Base-by-base conservation (phyloP, 2,329 filamentous ascomycete species). In the Pleomassaria siparia region DNA sequence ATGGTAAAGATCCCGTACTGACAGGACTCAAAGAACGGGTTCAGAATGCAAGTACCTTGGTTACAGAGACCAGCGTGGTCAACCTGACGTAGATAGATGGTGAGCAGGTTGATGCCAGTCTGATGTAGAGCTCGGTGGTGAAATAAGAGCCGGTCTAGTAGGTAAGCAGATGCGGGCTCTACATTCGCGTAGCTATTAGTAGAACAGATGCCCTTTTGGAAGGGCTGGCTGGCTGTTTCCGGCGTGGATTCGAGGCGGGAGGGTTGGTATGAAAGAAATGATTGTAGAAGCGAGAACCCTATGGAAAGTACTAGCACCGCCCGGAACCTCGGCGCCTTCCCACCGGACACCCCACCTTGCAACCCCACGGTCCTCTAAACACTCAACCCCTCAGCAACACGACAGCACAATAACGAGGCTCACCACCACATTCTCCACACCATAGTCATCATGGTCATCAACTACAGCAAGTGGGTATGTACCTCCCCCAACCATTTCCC, bases 381-480 rank as follows among this genome's bases (percentile, higher is more conserved):
- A 37, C 4, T 25, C 22, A 22, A 8, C 15, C 20, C 39, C 29
- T 25, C 24, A 25, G 15, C 12, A 25, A 25, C 36, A 22, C 18
- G 20, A 24, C 40, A 36, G 40, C 50, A 28, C 22, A 11, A 4
- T 13, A 21, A 40, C 13, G n/a, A 35, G 7, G 32, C 32, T 35
- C 16, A 35, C n/a, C n/a, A 35, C 13, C 29, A 11, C 29, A 30
- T 15, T 46, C 52, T 52, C 55, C 52, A 50, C 55, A 40, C 29
- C 28, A n/a, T n/a, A n/a, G 39, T 43, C 45, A 36, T 21, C 50
- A 82, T 82, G 79, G 75, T 78, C n/a, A 77, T 87, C 53, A 81
- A 87, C 63, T 88, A 87, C 70, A 87, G 83, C 73, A 88, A 87
- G 76, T 88, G 85, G 84, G 83, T 85, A 70, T 66, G 29, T 66